Evolutionary conservation across 345 rosid species (phyloP), one percentile per base, ranked within the genome.

Genomic region (Corchorus olitorius): DNA sequence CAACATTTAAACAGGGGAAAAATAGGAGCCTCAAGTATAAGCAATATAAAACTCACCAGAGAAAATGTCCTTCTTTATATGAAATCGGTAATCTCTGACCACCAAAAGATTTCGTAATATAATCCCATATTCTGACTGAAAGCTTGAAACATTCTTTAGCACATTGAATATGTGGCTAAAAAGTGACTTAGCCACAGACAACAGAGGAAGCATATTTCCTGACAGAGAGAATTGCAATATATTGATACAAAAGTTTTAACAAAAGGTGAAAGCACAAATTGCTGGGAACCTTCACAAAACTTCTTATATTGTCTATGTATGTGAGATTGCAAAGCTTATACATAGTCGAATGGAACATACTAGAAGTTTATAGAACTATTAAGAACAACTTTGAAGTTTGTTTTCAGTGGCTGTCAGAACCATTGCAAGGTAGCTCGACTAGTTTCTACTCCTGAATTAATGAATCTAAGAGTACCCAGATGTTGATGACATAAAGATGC

Each of bases 121-220:
- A 77, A 84, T 81, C 79, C 94, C 97, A 78, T 95, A 95, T 82
- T 95, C 94, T 33, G 90, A 86, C 72, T 93, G 98, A 84, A 92
- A 89, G 87, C 91, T 88, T 62, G 96, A 90, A 56, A 88, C 90
- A 70, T 75, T 89, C 88, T 89, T 87, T 81, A 92, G 72, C 62
- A 91, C 86, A 77, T 95, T 94, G 83, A 77, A 86, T 53, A 92
- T 70, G 82, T 95, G 97, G 82, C 77, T 83, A 85, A 89, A 93
- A 69, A 94, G 88, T 43, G 79, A 72, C 78, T 85, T 94, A 66
- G 81, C 93, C 78, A 88, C 87, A 59, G 94, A 83, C 79, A 90
- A 83, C 84, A 95, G 76, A n/a, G 92, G 90, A 76, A 81, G 78
- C 74, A 72, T 70, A 81, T 75, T 83, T 56, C 91, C 98, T 95